phyloP scores from a whole-genome alignment of 2,329 filamentous ascomycete species.

The Chaetothyriales sp. region DNA sequence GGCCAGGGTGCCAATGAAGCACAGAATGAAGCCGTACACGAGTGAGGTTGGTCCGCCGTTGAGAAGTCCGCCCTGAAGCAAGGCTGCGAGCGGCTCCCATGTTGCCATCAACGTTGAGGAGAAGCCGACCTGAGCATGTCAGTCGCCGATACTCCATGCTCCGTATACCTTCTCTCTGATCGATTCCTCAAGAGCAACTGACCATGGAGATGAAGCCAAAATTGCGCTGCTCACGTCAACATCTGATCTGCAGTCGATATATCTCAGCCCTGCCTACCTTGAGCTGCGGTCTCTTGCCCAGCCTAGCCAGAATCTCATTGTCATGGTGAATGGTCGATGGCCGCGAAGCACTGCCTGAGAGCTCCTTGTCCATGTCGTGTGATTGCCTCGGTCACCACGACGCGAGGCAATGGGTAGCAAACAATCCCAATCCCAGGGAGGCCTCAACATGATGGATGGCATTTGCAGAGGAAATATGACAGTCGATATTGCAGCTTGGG shows the following conservation, averaged over 20 bases:
- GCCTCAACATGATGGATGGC: not conserved
- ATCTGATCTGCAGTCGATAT: not conserved
- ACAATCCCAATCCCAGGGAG: too few relatives aligned
- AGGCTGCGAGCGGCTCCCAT: constrained; percentile 14
- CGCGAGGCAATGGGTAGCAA: not conserved
- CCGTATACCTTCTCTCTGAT: too few relatives aligned
- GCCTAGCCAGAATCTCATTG: constrained; percentile 2
- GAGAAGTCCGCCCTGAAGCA: constrained; percentile 12
- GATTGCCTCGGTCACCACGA: not conserved
- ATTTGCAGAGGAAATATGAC: not conserved
- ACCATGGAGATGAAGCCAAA: constrained; percentile 4
- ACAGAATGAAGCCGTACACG: constrained; percentile 13
- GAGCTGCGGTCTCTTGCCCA: constrained; percentile 4
- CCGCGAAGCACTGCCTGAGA: not conserved
- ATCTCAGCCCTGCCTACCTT: constrained; percentile 1
- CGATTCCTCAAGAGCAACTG: not conserved
- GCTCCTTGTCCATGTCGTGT: not conserved
- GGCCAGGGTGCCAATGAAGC: constrained; percentile 22
- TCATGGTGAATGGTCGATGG: not conserved
- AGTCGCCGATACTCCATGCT: not conserved
- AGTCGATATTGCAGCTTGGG: not conserved
- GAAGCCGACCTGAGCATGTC: not conserved
- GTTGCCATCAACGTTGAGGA: constrained; percentile 4
- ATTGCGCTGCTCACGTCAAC: not conserved
- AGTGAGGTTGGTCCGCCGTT: constrained; percentile 15